Evolutionary conservation across 257 asterid genomes (phyloP).

Genomic region (Capsicum rhomboideum): DNA sequence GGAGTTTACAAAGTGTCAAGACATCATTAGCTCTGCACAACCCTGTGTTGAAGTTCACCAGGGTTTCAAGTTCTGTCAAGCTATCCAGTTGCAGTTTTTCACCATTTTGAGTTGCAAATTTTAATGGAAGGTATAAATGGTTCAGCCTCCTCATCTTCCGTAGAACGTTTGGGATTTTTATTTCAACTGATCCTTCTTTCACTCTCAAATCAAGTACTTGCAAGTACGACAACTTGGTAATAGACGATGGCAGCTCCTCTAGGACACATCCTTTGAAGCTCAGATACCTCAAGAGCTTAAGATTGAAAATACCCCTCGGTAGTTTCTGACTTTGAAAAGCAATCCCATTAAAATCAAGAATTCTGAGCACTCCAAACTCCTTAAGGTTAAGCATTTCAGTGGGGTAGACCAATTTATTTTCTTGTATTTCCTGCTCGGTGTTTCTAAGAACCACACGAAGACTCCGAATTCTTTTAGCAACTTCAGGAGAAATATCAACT

Average conservation of each 20-base stretch:
- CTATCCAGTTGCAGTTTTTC: slow-evolving; percentile 17
- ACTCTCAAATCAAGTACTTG: slow-evolving; percentile 31
- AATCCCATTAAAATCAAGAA: slow-evolving; percentile 21
- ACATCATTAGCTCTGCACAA: slow-evolving; percentile 21
- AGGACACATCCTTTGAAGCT: slow-evolving; percentile 27
- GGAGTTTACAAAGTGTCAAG: slow-evolving; percentile 19
- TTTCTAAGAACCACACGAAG: not conserved
- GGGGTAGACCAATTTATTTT: not conserved
- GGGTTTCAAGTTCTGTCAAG: slow-evolving; percentile 23
- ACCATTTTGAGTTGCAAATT: slow-evolving; percentile 14
- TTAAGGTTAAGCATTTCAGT: not conserved
- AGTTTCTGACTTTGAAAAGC: not conserved
- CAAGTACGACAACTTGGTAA: slow-evolving; percentile 19
- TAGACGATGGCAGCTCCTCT: slow-evolving; percentile 31
- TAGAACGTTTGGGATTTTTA: slow-evolving; percentile 27
- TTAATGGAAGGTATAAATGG: slow-evolving; percentile 34
- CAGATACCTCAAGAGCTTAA: slow-evolving; percentile 25
- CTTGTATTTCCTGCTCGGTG: no score
- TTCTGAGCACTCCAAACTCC: slow-evolving; percentile 12
- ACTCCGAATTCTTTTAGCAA: not conserved
- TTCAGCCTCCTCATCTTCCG: slow-evolving; percentile 20
- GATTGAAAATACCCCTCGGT: slow-evolving; percentile 15
- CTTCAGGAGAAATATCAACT: not conserved
- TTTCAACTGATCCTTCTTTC: not conserved
- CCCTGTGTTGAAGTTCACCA: slow-evolving; percentile 32